Evolutionary conservation across 1,139 yeast genomes (phyloP), one percentile per base, ranked within the genome.

Genomic region (Saccharomyces pastorianus): DNA sequence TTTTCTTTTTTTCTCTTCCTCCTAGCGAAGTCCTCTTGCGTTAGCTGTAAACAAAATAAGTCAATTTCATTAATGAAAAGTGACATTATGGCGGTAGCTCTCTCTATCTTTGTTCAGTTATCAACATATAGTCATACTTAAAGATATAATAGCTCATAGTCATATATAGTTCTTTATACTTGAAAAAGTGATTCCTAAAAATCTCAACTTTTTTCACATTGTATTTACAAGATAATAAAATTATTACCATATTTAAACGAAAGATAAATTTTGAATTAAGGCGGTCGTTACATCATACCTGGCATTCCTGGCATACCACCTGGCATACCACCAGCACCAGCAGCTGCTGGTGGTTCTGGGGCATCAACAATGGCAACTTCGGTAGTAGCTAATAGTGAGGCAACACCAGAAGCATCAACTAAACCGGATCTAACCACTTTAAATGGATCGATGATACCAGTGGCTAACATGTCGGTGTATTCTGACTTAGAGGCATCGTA

Each of bases 281-380:
- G n/a, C 25, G 44, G 44, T 32, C 53, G 46, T 57, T 57, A 64
- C 68, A 65, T 64, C 64, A 63, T 63, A 52, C 66, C 66, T 55
- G 66, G 66, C 84, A 81, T 80, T 58, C 86, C 85, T 56, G 85
- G 84, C 60, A 81, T 81, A 56, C 81, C 80, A 55, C 82, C 79
- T 62, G 83, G 80, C 20, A 47, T 42, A 60, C 82, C 78, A 17
- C 25, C 44, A 38, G 44, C 44, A 4, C 88, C 79, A 61, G 90
- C 82, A 61, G 85, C 74, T 63, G 84, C 79, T 73, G 88, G 81
- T 65, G 93, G 95, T 76, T 88, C 91, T 65, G 97, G 97, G 66
- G 95, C 96, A 67, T 91, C 97, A 59, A 91, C 98, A 70, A 93
- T 89, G 61, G 98, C 97, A 75, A 97, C 95, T 78, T 93, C 99